Evolutionary conservation across 208 protist species (phyloP), one percentile per base, ranked within the genome.

Genomic region (Leishmania lainsoni): DNA sequence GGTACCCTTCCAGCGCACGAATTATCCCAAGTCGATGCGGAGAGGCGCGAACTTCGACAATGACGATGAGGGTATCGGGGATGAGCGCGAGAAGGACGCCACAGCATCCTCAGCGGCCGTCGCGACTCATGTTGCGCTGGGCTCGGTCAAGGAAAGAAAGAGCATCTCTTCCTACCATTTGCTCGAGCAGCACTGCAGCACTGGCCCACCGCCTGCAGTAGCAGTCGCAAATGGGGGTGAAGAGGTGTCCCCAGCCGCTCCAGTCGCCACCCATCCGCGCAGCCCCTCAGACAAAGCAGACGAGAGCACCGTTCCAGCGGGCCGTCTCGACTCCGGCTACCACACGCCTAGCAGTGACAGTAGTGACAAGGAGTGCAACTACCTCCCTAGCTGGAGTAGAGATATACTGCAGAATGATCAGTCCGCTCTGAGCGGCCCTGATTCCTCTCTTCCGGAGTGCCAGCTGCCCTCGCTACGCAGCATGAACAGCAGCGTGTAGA

Each of bases 1-100:
- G 22, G 75, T 83, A 52, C 75, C 78, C 51, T 56, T 76, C 76
- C 80, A 84, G 84, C 79, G 73, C 49, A 56, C 66, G 4, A 75
- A 49, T 42, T 76, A 77, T 68, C 84, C 84, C 16, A 81, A 84
- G 73, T 77, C 80, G 52, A 81, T 87, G 76, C 81, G 84, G 80
- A 63, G n/a, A 42, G 86, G 72, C 0, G 76, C 69, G 2, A 84
- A 83, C 84, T 81, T 84, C 76, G 84, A 88, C 79, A 89, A 91
- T 73, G 83, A 91, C 80, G 85, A 91, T 68, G 74, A 87, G 49
- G 85, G 72, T 73, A 32, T 42, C 61, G 69, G 48, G 5, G 49
- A 81, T 74, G 52, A 75, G 26, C 79, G 54, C 5, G 42, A 26
- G 58, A 54, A 16, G 35, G 39, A 79, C 1, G 74, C 49, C 26